A percentile compares a stretch with the other conserved stretches of the same genome.
Evolutionary conservation across 2,329 filamentous ascomycete species (phyloP).

Genomic region (Dothistroma pini): DNA sequence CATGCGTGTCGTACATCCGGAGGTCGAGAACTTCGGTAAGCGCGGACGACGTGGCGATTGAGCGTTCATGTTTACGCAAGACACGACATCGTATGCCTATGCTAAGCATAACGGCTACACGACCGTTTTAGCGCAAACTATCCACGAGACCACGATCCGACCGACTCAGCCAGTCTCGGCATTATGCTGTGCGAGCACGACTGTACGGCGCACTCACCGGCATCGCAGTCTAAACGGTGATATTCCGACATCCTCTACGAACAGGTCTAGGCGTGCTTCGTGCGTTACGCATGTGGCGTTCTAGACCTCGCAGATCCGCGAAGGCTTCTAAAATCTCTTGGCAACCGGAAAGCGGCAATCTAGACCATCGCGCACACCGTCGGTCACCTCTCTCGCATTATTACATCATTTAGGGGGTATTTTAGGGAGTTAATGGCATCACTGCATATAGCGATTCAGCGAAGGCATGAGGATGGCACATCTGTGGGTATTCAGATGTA

Average conservation of each 20-base stretch:
- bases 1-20: slow-evolving; percentile 90
- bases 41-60: slow-evolving; percentile 40
- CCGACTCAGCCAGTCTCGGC: slow-evolving; percentile 12
- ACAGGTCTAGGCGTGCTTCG: not conserved
- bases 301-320: not conserved
- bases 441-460: not conserved
- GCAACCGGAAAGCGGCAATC: not conserved
- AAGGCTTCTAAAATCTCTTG: not conserved
- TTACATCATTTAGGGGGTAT: not conserved
- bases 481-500: not conserved
- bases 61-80: not conserved
- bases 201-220: not conserved
- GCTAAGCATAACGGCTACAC: not conserved
- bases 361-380: not conserved
- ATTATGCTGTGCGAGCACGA: not conserved
- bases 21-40: slow-evolving; percentile 76
- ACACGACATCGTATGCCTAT: not conserved
- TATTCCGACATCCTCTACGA: not conserved
- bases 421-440: not conserved
- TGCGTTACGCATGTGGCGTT: not conserved
- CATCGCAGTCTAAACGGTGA: not conserved
- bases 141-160: not conserved
- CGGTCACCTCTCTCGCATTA: not conserved
- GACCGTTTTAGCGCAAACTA: not conserved
- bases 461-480: not conserved